Base-by-base conservation (phyloP, 345 rosid species). In the Eucalyptus regnans region DNA sequence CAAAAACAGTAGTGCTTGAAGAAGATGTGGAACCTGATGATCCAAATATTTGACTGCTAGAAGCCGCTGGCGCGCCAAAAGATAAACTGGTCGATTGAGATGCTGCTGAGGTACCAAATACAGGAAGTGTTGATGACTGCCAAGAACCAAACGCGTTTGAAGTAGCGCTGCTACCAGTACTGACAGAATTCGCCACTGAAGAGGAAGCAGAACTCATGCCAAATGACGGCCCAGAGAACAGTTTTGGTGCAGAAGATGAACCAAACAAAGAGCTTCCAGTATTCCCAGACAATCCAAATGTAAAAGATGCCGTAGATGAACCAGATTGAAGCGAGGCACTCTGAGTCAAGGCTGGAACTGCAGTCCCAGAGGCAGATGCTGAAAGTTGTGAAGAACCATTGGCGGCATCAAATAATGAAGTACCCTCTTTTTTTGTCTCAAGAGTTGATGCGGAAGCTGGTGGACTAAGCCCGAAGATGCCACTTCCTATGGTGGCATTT, bases 111-210 rank as follows among this genome's bases (percentile, higher is more conserved):
- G 95, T 89, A 91, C 92, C 91, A 91, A 94, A 94, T 71, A 86
- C 31, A 37, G 96, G 88, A 80, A 93, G 76, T 80, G 92, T 92
- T 29, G 94, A 87, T 79, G 96, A 87, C 90, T 91, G 95, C 97
- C 95, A 94, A 86, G 98, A 90, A 90, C 96, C 93, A 90, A 96
- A 94, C 18, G 91, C 14, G 20, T 90, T 86, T 60, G 95, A 86
- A 86, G 92, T 86, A 62, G 91, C 51, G 89, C 91, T 92, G 86
- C 88, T 91, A 86, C 90, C 89, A n/a, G 96, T 91, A 92, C 94
- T 91, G 87, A 91, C 89, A 90, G 94, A 20, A 87, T 86, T 94
- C 41, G 91, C 88, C 62, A 64, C 95, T 14, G 90, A 89, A 14
- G 94, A 90, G 25, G 91, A 54, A 86, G 92, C 81, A 80, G 94